Percentiles rank a stretch among this genome's conserved stretches.
phyloP scores from a whole-genome alignment of 2,329 filamentous ascomycete genomes.

The Escovopsis weberi region DNA sequence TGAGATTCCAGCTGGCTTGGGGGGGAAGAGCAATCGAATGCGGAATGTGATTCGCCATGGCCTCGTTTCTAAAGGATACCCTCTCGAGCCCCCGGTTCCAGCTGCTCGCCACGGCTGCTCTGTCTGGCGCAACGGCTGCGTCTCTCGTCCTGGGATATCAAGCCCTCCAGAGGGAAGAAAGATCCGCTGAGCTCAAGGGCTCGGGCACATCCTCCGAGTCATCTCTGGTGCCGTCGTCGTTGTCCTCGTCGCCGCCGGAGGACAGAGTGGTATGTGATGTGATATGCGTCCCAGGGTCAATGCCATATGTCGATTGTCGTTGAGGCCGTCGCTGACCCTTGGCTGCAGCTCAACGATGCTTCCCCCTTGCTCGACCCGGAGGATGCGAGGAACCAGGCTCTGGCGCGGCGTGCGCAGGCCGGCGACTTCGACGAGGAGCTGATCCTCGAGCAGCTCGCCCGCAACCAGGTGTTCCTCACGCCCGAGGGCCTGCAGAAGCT shows the following conservation, averaged over 20 bases:
- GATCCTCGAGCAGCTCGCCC: constrained; percentile 84
- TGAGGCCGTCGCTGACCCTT: constrained; percentile 14
- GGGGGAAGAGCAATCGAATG: no score
- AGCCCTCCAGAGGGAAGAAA: constrained; percentile 38
- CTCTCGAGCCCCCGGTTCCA: constrained; percentile 38
- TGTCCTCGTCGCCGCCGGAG: constrained; percentile 5
- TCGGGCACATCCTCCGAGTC: constrained; percentile 22
- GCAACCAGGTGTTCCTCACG: constrained; percentile 82
- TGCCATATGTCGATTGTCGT: no score
- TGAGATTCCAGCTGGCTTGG: no score
- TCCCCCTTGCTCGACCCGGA: constrained; percentile 46
- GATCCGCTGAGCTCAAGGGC: constrained; percentile 41
- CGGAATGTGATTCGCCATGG: constrained; percentile 18
- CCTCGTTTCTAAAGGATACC: constrained; percentile 29
- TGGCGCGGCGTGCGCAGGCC: constrained; percentile 44
- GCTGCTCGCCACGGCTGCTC: constrained; percentile 55
- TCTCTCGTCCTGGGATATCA: constrained; percentile 49
- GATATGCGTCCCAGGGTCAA: no score
- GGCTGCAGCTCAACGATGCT: constrained; percentile 38
- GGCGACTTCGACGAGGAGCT: constrained; percentile 62
- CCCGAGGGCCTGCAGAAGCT: constrained; percentile 69
- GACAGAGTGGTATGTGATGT: constrained; percentile 8
- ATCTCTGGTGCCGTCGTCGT: constrained; percentile 23
- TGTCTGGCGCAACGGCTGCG: constrained; percentile 46
- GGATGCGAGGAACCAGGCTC: constrained; percentile 42